Percentiles rank a stretch among this genome's conserved stretches.
Evolutionary conservation across 208 protist genomes (phyloP).

Genomic region (Leishmania guyanensis): DNA sequence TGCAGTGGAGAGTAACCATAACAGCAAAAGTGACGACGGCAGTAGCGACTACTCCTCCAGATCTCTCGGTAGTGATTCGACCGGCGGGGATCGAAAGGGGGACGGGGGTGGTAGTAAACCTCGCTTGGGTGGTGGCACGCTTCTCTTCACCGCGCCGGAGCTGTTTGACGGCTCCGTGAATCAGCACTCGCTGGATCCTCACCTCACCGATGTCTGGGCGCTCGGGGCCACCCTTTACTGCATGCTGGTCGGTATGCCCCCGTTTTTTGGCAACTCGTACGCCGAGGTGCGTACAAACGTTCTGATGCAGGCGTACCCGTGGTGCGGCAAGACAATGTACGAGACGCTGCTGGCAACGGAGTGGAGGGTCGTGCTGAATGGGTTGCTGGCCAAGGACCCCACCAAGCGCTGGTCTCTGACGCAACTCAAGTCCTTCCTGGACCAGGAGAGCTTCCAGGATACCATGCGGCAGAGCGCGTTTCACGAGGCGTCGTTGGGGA

Average conservation of each 20-base stretch:
- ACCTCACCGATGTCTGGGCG: constrained; percentile 78
- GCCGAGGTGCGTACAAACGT: constrained; percentile 49
- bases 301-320: constrained; percentile 39
- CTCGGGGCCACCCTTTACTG: constrained; percentile 85
- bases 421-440: constrained; percentile 59
- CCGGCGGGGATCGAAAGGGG: neutral
- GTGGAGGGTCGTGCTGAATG: constrained; percentile 59
- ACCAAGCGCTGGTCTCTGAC: constrained; percentile 57
- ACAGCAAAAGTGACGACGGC: neutral
- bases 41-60: neutral
- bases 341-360: constrained; percentile 32
- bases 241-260: constrained; percentile 71
- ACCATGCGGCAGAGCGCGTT: constrained; percentile 22
- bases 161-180: constrained; percentile 32
- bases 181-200: constrained; percentile 39
- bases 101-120: neutral
- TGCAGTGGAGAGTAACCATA: constrained; percentile 8
- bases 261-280: constrained; percentile 62
- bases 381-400: constrained; percentile 78
- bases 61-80: neutral
- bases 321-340: constrained; percentile 40
- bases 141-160: constrained; percentile 81
- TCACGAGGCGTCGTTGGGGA: constrained; percentile 4
- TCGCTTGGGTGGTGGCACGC: constrained; percentile 54
- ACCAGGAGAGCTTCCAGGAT: constrained; percentile 34